Evolutionary conservation across 2,329 filamentous ascomycete genomes (phyloP).

Genomic region (Sclerotinia trifoliorum): DNA sequence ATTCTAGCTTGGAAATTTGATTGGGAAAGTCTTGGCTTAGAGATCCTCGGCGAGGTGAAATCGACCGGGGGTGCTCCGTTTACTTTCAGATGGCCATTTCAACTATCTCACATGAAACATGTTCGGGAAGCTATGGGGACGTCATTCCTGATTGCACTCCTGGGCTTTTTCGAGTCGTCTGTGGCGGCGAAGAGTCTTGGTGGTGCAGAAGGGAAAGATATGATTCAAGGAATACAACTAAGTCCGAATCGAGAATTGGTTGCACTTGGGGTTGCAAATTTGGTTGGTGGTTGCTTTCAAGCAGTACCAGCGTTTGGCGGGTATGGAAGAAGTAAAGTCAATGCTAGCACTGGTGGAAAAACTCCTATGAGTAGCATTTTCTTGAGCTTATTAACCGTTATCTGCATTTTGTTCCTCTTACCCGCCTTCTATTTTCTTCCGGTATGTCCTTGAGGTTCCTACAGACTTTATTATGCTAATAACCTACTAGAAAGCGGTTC

Average conservation of each 20-base stretch:
- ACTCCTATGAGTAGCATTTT: conserved; percentile 94
- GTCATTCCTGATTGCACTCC: conserved; percentile 85
- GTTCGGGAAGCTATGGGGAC: conserved; percentile 86
- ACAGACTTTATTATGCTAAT: conserved; percentile 24
- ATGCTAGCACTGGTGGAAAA: conserved; percentile 84
- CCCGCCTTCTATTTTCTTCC: conserved; percentile 95
- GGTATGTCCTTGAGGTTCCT: conserved; percentile 53
- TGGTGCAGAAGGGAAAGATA: conserved; percentile 54
- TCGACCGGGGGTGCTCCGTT: conserved; percentile 70
- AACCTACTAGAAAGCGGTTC: conserved; percentile 74
- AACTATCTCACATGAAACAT: conserved; percentile 71
- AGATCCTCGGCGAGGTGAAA: conserved; percentile 79
- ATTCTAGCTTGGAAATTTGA: conserved; percentile 72
- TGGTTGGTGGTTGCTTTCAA: conserved; percentile 91
- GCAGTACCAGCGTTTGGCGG: conserved; percentile 91
- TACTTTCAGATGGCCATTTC: conserved; percentile 83
- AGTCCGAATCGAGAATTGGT: conserved; percentile 93
- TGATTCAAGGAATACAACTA: conserved; percentile 75
- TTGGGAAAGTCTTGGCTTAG: conserved; percentile 79
- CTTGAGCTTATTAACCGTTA: conserved; percentile 75
- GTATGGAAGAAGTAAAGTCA: conserved; percentile 94
- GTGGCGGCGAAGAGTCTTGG: conserved; percentile 91
- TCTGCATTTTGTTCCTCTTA: conserved; percentile 77
- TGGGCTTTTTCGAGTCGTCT: conserved; percentile 98
- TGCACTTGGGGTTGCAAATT: conserved; percentile 83